Percentiles rank a stretch among this genome's conserved stretches.
phyloP scores from a whole-genome alignment of 108 stramenopile genomes.

The Nitzschia sp. region DNA sequence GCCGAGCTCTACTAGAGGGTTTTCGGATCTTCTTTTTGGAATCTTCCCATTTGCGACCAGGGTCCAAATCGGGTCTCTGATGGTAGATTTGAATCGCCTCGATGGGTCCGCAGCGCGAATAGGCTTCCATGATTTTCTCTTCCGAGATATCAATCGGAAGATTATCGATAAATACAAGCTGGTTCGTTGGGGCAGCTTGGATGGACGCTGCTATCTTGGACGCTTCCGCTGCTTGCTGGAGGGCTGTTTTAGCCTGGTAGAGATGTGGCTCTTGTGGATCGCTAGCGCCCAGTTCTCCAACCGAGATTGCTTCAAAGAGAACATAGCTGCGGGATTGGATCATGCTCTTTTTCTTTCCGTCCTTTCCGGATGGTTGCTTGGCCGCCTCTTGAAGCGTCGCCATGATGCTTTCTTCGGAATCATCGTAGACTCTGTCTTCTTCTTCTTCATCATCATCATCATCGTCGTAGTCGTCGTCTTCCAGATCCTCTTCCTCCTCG shows the following conservation, averaged over 20 bases:
- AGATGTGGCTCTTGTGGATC: neutral
- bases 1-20: constrained; percentile 25
- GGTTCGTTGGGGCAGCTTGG: constrained; percentile 26
- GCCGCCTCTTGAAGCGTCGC: constrained; percentile 13
- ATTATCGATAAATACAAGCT: constrained; percentile 73
- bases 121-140: constrained; percentile 53
- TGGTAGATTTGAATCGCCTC: constrained; percentile 69
- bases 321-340: neutral
- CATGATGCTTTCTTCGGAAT: constrained; percentile 16
- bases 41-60: constrained; percentile 50
- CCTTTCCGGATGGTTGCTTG: neutral
- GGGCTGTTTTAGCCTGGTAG: neutral
- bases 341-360: neutral
- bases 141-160: constrained; percentile 77
- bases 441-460: constrained; percentile 5
- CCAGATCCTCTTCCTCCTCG: neutral
- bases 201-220: too few species aligned
- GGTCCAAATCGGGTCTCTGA: constrained; percentile 73
- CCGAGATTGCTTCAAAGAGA: constrained; percentile 13
- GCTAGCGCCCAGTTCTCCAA: neutral
- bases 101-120: constrained; percentile 70
- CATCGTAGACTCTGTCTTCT: constrained; percentile 1
- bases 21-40: constrained; percentile 40
- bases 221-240: too few species aligned
- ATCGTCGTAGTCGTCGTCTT: neutral